Evolutionary conservation across 2,329 filamentous ascomycete species (phyloP).

Genomic region (Nannizzia gypsea): DNA sequence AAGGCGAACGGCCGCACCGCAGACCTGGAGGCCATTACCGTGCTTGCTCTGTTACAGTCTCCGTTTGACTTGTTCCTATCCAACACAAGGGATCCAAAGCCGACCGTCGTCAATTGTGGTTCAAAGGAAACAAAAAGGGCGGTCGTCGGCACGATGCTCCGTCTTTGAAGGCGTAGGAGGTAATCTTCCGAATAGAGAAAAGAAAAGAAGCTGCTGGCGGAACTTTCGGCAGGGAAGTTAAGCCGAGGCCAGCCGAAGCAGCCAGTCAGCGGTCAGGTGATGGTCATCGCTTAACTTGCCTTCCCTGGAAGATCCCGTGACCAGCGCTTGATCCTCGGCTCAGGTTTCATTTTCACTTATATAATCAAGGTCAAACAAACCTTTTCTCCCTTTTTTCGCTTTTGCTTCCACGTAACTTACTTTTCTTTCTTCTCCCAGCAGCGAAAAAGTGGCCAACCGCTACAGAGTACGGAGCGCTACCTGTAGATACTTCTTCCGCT

Average conservation of each 20-base stretch:
- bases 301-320: background rate
- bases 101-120: too few species aligned
- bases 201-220: background rate
- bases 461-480: too few species aligned
- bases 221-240: background rate
- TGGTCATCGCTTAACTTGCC: conserved; percentile 1
- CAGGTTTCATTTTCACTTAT: background rate
- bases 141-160: background rate
- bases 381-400: too few species aligned
- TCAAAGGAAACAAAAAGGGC: too few species aligned
- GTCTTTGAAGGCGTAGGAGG: background rate
- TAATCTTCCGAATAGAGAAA: background rate
- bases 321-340: background rate
- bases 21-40: background rate
- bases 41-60: background rate
- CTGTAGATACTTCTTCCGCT: too few species aligned
- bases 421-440: too few species aligned
- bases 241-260: background rate
- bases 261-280: background rate
- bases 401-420: background rate
- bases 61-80: background rate
- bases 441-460: too few species aligned
- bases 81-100: too few species aligned
- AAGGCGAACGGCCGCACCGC: background rate
- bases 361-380: background rate